Conservation (phyloP, 2,329 filamentous ascomycete genomes). For the Colletotrichum eremochloae region DNA sequence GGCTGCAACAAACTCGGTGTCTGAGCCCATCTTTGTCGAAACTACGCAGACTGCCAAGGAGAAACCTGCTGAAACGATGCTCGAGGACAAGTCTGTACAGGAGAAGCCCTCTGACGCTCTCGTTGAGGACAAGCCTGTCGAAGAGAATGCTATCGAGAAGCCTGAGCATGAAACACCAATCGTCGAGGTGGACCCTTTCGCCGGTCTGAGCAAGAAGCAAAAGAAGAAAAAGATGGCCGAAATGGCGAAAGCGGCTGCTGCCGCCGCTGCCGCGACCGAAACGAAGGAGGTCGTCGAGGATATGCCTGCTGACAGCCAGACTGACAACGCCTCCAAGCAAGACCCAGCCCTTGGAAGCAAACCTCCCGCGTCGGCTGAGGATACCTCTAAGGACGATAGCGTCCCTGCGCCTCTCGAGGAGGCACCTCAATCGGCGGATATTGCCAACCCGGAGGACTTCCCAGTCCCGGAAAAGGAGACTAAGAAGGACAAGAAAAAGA, state of each 20-base stretch:
- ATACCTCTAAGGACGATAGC: neutral
- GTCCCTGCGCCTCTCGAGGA: slow-evolving; percentile 1
- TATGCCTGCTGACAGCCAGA: neutral
- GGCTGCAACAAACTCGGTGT: neutral
- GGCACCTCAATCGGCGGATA: slow-evolving; percentile 26
- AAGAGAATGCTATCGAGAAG: slow-evolving; percentile 28
- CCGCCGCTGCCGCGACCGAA: slow-evolving; percentile 6
- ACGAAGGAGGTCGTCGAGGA: neutral
- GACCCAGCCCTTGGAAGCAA: neutral
- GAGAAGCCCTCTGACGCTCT: neutral
- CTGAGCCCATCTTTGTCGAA: neutral
- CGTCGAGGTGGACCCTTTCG: slow-evolving; percentile 11
- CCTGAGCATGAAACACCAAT: neutral
- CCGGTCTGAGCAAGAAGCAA: slow-evolving; percentile 29
- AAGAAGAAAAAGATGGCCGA: slow-evolving; percentile 38
- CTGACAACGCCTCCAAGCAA: slow-evolving; percentile 1
- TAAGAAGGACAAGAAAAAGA: slow-evolving; percentile 45
- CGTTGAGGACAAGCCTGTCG: slow-evolving; percentile 9
- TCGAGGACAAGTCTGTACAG: neutral
- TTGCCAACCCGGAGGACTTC: slow-evolving; percentile 42
- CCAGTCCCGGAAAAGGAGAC: slow-evolving; percentile 35
- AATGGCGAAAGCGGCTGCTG: slow-evolving; percentile 18
- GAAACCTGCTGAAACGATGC: neutral
- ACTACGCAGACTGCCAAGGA: neutral
- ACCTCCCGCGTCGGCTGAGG: neutral